These are phyloP conservation scores for Diaporthe citri DNA, from an alignment of 2,329 filamentous ascomycete genomes.

Conservation along the genomic window DNA sequence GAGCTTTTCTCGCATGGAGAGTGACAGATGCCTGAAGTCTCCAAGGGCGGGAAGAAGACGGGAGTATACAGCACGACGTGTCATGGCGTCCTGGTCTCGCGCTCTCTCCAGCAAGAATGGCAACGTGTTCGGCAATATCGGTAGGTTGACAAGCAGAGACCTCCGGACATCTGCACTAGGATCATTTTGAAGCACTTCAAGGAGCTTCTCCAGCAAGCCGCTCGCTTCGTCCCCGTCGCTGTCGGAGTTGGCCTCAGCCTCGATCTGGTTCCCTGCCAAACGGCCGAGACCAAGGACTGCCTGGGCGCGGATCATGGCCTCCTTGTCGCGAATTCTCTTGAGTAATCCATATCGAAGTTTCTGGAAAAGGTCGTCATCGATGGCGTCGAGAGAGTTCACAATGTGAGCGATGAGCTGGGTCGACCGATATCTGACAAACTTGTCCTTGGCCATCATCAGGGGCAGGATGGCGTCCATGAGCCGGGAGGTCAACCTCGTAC, in stretches of 20 bases:
- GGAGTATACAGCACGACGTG: conserved; percentile 87
- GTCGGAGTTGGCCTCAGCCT: conserved; percentile 76
- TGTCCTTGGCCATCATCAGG: conserved; percentile 89
- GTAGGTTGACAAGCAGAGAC: conserved; percentile 90
- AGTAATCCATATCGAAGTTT: conserved; percentile 83
- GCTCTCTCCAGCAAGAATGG: conserved; percentile 92
- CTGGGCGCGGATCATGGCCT: conserved; percentile 90
- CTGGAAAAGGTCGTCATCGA: conserved; percentile 92
- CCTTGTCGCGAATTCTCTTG: conserved; percentile 92
- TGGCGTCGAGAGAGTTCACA: conserved; percentile 90
- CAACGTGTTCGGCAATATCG: conserved; percentile 83
- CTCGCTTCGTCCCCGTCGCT: conserved; percentile 76
- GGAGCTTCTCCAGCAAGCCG: conserved; percentile 83
- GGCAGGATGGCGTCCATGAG: conserved; percentile 81
- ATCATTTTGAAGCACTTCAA: conserved; percentile 93
- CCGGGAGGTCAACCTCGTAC: conserved; percentile 79
- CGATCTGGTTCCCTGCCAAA: conserved; percentile 82
- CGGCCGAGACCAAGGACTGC: conserved; percentile 91
- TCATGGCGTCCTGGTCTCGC: conserved; percentile 87
- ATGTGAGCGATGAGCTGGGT: conserved; percentile 93
- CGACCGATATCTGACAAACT: conserved; percentile 88
- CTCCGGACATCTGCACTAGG: conserved; percentile 93
- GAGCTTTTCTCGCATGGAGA: conserved; percentile 95
- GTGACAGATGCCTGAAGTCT: conserved; percentile 92
- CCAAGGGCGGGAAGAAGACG: conserved; percentile 88